phyloP scores from a whole-genome alignment of 257 asterid species.

The Paraleonurus japonicus region DNA sequence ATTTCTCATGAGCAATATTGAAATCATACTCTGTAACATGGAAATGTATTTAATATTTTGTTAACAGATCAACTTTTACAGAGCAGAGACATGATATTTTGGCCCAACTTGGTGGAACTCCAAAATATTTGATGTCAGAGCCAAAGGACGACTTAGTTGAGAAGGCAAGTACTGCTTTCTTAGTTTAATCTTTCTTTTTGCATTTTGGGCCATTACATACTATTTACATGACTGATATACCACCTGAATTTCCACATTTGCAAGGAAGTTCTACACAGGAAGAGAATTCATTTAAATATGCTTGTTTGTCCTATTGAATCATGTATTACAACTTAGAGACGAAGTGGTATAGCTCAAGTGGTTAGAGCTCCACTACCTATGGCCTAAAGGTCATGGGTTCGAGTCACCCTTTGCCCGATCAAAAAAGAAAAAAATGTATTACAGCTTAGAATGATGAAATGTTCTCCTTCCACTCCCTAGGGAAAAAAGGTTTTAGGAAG shows the following conservation, averaged over 20 bases:
- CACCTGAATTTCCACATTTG: neutral
- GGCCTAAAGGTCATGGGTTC: no score
- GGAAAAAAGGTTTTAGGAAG: neutral
- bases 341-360: no score
- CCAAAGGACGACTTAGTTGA: constrained; percentile 68
- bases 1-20: neutral
- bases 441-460: neutral
- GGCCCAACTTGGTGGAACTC: constrained; percentile 45
- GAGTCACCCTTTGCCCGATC: no score
- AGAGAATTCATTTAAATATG: constrained; percentile 6
- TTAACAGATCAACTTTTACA: constrained; percentile 33
- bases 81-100: constrained; percentile 37
- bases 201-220: neutral
- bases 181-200: constrained; percentile 11
- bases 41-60: neutral
- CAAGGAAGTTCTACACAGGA: neutral
- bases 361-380: no score
- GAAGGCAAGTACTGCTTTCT: constrained; percentile 50
- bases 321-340: neutral
- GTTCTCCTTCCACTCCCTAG: neutral
- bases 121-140: constrained; percentile 39
- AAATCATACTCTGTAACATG: neutral
- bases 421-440: no score
- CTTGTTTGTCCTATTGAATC: neutral
- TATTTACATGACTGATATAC: neutral